These are phyloP conservation scores for Ustilago nuda DNA, from an alignment of 1,284 basidiomycete species.

Conservation along the genomic window DNA sequence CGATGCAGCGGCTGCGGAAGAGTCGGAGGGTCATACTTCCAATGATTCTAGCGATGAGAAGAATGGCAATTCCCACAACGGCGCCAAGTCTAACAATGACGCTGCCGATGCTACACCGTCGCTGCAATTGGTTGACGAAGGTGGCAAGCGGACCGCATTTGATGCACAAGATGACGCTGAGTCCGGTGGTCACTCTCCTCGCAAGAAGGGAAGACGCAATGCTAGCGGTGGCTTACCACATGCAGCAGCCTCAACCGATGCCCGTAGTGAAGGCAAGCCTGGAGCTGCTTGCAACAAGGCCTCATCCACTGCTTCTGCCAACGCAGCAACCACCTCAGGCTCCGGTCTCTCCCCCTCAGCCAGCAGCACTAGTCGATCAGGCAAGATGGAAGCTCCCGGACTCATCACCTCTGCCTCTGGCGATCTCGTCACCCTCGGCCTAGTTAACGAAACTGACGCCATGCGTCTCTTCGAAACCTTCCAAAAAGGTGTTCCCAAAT, in stretches of 20 bases:
- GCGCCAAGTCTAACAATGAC: slow-evolving; percentile 3
- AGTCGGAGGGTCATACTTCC: slow-evolving; percentile 36
- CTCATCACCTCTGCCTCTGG: slow-evolving; percentile 29
- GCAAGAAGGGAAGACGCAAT: slow-evolving; percentile 37
- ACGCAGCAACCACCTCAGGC: background rate
- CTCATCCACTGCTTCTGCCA: slow-evolving; percentile 2
- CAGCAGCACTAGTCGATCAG: slow-evolving; percentile 18
- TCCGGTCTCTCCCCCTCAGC: slow-evolving; percentile 27
- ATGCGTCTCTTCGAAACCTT: slow-evolving; percentile 61
- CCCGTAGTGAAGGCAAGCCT: slow-evolving; percentile 8
- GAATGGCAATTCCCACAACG: background rate
- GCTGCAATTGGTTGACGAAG: slow-evolving; percentile 33
- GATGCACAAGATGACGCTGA: slow-evolving; percentile 11
- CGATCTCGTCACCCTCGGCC: slow-evolving; percentile 44
- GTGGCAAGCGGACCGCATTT: slow-evolving; percentile 25
- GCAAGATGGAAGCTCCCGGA: slow-evolving; percentile 50
- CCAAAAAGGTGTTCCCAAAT: slow-evolving; percentile 74
- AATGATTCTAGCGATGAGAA: slow-evolving; percentile 42
- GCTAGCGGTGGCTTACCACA: slow-evolving; percentile 16
- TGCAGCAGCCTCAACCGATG: background rate
- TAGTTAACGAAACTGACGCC: slow-evolving; percentile 85
- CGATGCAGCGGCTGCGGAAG: slow-evolving; percentile 80
- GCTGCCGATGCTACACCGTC: slow-evolving; percentile 12
- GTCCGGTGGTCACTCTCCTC: slow-evolving; percentile 10
- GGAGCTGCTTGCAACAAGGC: slow-evolving; percentile 7